These are phyloP conservation scores for Skeletonema tropicum DNA, from an alignment of 108 stramenopile genomes.

Conservation along the genomic window DNA sequence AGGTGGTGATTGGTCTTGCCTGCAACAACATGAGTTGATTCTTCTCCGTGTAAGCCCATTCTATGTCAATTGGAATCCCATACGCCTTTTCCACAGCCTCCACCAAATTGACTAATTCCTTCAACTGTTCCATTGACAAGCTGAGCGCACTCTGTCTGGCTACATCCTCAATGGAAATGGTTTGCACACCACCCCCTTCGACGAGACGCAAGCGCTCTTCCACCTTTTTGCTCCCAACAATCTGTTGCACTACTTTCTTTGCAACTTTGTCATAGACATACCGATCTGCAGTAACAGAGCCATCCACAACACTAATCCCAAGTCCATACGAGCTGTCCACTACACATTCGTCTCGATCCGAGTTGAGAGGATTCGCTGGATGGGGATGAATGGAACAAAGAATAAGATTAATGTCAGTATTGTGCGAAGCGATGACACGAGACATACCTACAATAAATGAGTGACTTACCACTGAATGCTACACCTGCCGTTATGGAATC, in stretches of 20 bases:
- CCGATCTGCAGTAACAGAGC: conserved; percentile 29
- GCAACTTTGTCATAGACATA: conserved; percentile 32
- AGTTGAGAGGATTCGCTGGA: conserved; percentile 32
- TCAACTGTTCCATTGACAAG: conserved; percentile 12
- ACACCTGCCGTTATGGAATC: conserved; percentile 25
- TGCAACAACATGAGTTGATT: conserved; percentile 21
- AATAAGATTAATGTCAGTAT: no score
- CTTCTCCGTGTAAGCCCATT: conserved; percentile 16
- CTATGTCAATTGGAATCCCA: conserved; percentile 32
- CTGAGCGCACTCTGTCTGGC: conserved; percentile 12
- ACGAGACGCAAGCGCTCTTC: conserved; percentile 18
- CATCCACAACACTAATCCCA: conserved; percentile 38
- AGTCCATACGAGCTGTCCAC: conserved; percentile 31
- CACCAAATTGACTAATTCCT: conserved; percentile 16
- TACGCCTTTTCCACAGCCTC: conserved; percentile 12
- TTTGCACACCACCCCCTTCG: conserved; percentile 13
- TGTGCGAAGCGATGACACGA: no score
- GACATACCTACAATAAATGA: no score
- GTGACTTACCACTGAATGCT: conserved; percentile 14
- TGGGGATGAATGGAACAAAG: no score
- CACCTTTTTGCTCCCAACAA: conserved; percentile 12
- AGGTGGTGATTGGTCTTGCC: conserved; percentile 34
- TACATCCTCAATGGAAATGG: conserved; percentile 4
- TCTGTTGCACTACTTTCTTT: conserved; percentile 9
- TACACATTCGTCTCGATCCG: conserved; percentile 33